Evolutionary conservation across 2,329 filamentous ascomycete species (phyloP), one percentile per base, ranked within the genome.

Genomic region (Arthrobotrys conoides): DNA sequence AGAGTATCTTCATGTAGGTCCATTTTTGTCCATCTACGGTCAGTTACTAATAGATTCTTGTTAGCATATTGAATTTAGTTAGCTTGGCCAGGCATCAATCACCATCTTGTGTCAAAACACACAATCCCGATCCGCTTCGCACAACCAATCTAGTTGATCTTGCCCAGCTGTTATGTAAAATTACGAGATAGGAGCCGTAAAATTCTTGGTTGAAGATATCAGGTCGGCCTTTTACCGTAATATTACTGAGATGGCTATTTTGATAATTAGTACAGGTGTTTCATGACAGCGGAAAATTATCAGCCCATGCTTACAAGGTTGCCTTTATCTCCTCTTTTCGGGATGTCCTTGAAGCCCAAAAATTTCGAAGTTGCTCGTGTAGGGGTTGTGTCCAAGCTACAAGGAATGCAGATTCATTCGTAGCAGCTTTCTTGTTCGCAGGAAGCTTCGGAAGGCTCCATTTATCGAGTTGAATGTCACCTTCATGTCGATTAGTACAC

Each of bases 351-450:
- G 68, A 64, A 18, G 75, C 75, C 75, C 75, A 78, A 51, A 78
- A 78, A 16, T 69, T 69, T 27, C 75, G 53, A 27, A 78, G 46
- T 20, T 78, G 75, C 55, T 78, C 75, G 18, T 78, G 75, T 18
- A 78, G 36, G n/a, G 75, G 75, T 20, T 78, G 75, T 22, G 53
- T 78, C 75, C 75, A 78, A 4, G 63, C 75, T 8, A 78, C 75
- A 3, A 78, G 36, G 36, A 71, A 78, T 5, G 75, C 75, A 5
- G 75, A 71, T 49, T 78, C 66, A 46, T 69, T 71, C 3, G 75
- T 78, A n/a, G 69, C 68, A 1, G 75, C 75, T 33, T 27, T 72
- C 20, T 51, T 68, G 49, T 64, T 68, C 1, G 44, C 16, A 4
- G 68, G 68, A 24, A 78, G 30, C 20, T 78, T 78, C 8, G 75